A percentile compares a stretch with the other conserved stretches of the same genome.
phyloP scores from a whole-genome alignment of 2,329 filamentous ascomycete genomes.

The Davidsoniella eucalypti region DNA sequence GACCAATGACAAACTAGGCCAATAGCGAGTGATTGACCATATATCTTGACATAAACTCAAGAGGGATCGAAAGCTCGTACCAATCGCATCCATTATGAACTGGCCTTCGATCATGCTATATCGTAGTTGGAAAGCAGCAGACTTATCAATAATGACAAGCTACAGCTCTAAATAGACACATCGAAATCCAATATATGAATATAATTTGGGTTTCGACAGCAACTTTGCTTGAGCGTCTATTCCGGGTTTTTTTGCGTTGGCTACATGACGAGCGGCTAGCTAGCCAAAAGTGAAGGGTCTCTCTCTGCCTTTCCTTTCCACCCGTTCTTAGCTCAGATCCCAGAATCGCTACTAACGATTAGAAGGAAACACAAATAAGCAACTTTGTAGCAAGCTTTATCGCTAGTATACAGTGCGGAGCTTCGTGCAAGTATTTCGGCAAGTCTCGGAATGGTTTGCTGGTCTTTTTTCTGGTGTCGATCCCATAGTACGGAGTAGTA shows the following conservation, averaged over 20 bases:
- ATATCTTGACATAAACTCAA: neutral
- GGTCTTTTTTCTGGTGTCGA: neutral
- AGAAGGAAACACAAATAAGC: neutral
- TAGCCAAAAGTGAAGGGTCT: neutral
- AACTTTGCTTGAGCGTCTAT: neutral
- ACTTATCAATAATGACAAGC: too few species aligned
- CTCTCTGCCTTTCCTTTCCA: neutral
- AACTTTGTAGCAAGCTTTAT: neutral
- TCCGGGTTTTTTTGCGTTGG: neutral
- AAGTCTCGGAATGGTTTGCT: neutral
- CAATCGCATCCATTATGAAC: too few species aligned
- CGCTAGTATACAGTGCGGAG: neutral
- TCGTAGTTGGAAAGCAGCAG: too few species aligned
- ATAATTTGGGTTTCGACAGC: too few species aligned
- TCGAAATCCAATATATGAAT: too few species aligned
- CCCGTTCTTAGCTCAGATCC: neutral
- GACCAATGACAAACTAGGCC: neutral
- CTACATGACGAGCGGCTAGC: neutral
- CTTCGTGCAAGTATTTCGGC: neutral
- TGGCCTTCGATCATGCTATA: too few species aligned
- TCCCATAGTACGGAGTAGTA: neutral
- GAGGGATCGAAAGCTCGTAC: too few species aligned
- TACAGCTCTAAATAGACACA: too few species aligned
- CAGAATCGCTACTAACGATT: conserved; percentile 10
- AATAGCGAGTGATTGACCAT: neutral